Conservation (phyloP, 306 rosid species). For the Cucumis hystrix region DNA sequence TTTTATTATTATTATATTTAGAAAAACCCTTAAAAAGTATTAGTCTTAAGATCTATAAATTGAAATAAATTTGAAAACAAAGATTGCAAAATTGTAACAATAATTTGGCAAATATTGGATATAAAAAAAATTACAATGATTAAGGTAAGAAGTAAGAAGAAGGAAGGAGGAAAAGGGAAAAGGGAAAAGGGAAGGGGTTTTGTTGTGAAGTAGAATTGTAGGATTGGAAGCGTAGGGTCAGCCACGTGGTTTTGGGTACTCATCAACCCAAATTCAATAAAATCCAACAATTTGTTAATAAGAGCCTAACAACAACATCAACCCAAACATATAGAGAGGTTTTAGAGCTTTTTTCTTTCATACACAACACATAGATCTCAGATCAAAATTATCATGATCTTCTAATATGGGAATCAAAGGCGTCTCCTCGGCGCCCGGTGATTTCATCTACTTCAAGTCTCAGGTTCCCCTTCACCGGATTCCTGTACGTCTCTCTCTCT, state of each 20-base stretch:
- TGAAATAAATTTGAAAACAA: too few species aligned
- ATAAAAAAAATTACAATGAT: too few species aligned
- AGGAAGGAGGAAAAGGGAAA: not conserved
- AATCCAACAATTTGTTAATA: not conserved
- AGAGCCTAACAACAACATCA: too few species aligned
- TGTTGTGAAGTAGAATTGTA: not conserved
- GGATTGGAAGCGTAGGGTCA: not conserved
- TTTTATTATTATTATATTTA: too few species aligned
- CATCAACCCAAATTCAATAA: not conserved
- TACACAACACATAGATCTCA: not conserved
- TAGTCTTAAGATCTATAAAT: too few species aligned
- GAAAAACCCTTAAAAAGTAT: too few species aligned
- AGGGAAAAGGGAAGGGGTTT: not conserved
- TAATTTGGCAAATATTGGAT: too few species aligned
- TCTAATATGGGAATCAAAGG: conserved; percentile 43
- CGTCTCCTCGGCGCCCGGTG: conserved; percentile 96
- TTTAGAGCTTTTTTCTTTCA: not conserved
- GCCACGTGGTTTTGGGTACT: not conserved
- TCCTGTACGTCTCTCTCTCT: conserved; percentile 38
- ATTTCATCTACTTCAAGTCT: conserved; percentile 93
- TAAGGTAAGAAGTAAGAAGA: not conserved
- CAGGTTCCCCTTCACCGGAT: conserved; percentile 97
- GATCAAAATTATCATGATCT: conserved; percentile 11
- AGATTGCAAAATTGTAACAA: too few species aligned
- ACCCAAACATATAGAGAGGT: not conserved